phyloP scores from a whole-genome alignment of 441 rosid genomes.

The Brassica balearica region DNA sequence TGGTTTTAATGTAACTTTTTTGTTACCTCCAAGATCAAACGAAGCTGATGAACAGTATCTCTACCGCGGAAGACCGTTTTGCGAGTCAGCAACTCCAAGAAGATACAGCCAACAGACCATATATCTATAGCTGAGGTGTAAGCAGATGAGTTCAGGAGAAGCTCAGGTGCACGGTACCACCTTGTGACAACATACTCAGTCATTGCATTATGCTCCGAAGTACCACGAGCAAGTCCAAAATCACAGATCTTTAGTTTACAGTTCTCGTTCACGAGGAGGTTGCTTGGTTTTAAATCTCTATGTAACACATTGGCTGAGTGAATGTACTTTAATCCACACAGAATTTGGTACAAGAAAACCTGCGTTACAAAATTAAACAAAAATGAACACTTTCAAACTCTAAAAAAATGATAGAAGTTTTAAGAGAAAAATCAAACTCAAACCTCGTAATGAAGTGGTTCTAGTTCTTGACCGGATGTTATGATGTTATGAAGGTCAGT shows the following conservation, averaged over 20 bases:
- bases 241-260: constrained; percentile 84
- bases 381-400: constrained; percentile 25
- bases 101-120: constrained; percentile 2
- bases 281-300: constrained; percentile 91
- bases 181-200: constrained; percentile 1
- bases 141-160: neutral
- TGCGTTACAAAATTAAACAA: constrained; percentile 42
- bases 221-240: constrained; percentile 83
- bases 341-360: constrained; percentile 88
- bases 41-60: neutral
- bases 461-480: constrained; percentile 65
- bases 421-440: neutral
- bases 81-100: constrained; percentile 3
- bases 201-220: constrained; percentile 40
- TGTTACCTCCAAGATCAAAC: neutral
- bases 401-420: constrained; percentile 2
- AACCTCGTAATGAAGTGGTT: constrained; percentile 82
- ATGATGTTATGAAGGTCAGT: constrained; percentile 67
- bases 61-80: neutral
- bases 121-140: neutral
- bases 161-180: neutral
- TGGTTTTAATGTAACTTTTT: neutral
- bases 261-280: constrained; percentile 69
- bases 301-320: constrained; percentile 92
- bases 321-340: constrained; percentile 88